Evolutionary conservation across 2,329 filamentous ascomycete species (phyloP).

Genomic region (Sporothrix phasma): DNA sequence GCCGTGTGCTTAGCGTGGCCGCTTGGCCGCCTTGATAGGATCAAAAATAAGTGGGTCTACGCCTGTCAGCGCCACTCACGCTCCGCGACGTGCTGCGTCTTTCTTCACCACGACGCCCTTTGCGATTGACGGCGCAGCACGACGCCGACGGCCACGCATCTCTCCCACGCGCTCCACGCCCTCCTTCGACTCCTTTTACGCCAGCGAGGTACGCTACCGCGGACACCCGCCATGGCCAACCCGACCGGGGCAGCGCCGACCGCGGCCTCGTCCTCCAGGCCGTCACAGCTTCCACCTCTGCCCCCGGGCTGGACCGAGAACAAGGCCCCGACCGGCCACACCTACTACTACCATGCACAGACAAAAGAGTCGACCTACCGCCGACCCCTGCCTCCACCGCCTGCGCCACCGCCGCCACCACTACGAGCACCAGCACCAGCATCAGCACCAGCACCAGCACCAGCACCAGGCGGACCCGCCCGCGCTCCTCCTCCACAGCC

Average conservation of each 20-base stretch:
- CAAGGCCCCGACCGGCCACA: slow-evolving; percentile 75
- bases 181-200: background rate
- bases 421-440: slow-evolving; percentile 6
- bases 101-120: background rate
- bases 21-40: too few relatives aligned
- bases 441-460: slow-evolving; percentile 11
- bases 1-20: too few relatives aligned
- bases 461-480: slow-evolving; percentile 17
- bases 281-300: slow-evolving; percentile 47
- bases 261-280: background rate
- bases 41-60: slow-evolving; percentile 4
- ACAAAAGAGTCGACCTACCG: slow-evolving; percentile 84
- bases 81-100: background rate
- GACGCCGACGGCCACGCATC: background rate
- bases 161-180: too few relatives aligned
- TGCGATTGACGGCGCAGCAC: background rate
- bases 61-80: background rate
- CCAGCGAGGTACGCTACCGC: background rate
- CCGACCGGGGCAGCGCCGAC: background rate
- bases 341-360: slow-evolving; percentile 75
- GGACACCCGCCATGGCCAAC: background rate
- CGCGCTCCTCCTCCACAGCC: slow-evolving; percentile 21
- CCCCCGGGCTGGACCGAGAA: slow-evolving; percentile 87
- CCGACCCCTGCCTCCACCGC: slow-evolving; percentile 40
- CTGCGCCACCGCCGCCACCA: slow-evolving; percentile 23